These are phyloP conservation scores for Geranium brycei DNA, from an alignment of 345 rosid species.

Conservation along the genomic window DNA sequence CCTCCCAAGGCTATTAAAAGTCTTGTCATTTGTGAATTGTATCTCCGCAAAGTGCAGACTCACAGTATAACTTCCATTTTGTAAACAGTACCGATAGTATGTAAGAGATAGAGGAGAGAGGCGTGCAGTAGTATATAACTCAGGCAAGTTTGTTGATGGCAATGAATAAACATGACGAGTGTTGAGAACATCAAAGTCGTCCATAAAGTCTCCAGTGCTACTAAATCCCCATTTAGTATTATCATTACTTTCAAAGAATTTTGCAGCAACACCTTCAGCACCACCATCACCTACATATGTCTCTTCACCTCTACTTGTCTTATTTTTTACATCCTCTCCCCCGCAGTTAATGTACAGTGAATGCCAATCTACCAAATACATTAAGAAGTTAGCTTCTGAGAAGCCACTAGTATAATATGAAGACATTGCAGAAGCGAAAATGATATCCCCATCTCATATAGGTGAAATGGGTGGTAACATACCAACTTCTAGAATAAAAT, in stretches of 20 bases:
- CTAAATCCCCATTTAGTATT: slow-evolving; percentile 36
- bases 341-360: slow-evolving; percentile 38
- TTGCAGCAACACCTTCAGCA: slow-evolving; percentile 25
- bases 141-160: slow-evolving; percentile 10
- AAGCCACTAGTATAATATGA: neutral
- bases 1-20: slow-evolving; percentile 30
- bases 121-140: slow-evolving; percentile 36
- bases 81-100: slow-evolving; percentile 38
- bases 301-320: slow-evolving; percentile 8
- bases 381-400: neutral
- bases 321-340: slow-evolving; percentile 17
- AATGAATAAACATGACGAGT: slow-evolving; percentile 5
- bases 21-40: slow-evolving; percentile 23
- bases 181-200: slow-evolving; percentile 10
- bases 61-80: slow-evolving; percentile 37
- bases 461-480: neutral
- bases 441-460: neutral
- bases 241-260: slow-evolving; percentile 10
- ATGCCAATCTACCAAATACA: slow-evolving; percentile 14
- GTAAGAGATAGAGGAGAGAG: slow-evolving; percentile 32
- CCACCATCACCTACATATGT: slow-evolving; percentile 25
- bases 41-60: slow-evolving; percentile 47
- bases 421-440: neutral
- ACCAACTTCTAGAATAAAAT: neutral
- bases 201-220: slow-evolving; percentile 49